Conservation (phyloP, 805 yeast species). For the Candida coquimbonensis region DNA sequence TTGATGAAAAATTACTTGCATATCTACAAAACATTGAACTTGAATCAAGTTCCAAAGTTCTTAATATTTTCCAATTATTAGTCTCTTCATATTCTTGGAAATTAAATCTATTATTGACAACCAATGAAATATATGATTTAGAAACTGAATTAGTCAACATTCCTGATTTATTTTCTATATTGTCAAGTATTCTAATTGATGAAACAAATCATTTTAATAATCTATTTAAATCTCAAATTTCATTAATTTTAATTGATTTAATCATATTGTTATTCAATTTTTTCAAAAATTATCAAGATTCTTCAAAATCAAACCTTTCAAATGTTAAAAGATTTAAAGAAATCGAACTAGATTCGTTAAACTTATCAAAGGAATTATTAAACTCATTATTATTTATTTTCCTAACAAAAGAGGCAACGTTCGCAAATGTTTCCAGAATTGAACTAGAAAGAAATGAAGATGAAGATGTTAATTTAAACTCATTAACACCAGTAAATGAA, state of each 20-base stretch:
- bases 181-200: constrained; percentile 4
- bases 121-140: constrained; percentile 14
- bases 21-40: constrained; percentile 3
- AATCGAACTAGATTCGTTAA: constrained; percentile 15
- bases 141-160: constrained; percentile 13
- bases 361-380: constrained; percentile 26
- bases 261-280: constrained; percentile 22
- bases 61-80: constrained; percentile 11
- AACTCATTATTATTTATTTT: constrained; percentile 34
- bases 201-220: constrained; percentile 2
- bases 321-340: constrained; percentile 17
- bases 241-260: constrained; percentile 20
- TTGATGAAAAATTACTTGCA: constrained; percentile 9
- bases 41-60: neutral
- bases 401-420: constrained; percentile 40
- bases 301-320: constrained; percentile 24
- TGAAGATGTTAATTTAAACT: constrained; percentile 39
- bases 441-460: constrained; percentile 44
- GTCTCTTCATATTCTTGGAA: constrained; percentile 16
- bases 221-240: constrained; percentile 16
- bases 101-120: constrained; percentile 8
- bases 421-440: constrained; percentile 29
- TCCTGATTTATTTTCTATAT: constrained; percentile 12
- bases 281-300: constrained; percentile 28
- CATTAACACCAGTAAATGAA: constrained; percentile 6